Percentiles rank a stretch among this genome's conserved stretches.
Conservation (phyloP, 2,329 filamentous ascomycete genomes). For the Verticillium isaacii region DNA sequence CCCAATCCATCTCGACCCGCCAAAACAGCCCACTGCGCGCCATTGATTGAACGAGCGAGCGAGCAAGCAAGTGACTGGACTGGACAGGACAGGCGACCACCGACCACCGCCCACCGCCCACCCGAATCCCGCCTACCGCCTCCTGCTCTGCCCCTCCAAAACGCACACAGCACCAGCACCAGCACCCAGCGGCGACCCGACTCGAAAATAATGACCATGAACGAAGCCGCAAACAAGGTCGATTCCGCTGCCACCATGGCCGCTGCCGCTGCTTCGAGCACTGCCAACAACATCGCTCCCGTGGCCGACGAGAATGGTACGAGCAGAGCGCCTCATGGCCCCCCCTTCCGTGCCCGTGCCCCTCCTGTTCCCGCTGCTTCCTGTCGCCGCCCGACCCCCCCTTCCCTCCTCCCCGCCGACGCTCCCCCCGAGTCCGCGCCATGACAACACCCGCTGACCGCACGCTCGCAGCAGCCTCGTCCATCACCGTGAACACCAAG, state of each 20-base stretch:
- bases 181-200: constrained; percentile 9
- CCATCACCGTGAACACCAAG: constrained; percentile 47
- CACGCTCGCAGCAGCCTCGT: constrained; percentile 30
- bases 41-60: background rate
- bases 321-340: constrained; percentile 20
- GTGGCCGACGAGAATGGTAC: constrained; percentile 33
- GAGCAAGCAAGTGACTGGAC: background rate
- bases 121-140: background rate
- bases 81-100: background rate
- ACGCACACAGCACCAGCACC: background rate
- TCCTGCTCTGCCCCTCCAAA: background rate
- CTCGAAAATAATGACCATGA: constrained; percentile 30
- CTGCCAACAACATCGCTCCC: constrained; percentile 18
- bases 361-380: constrained; percentile 5
- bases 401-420: constrained; percentile 13
- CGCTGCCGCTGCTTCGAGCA: constrained; percentile 24
- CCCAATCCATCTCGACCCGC: background rate
- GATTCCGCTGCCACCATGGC: constrained; percentile 32
- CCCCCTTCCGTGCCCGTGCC: constrained; percentile 24
- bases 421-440: constrained; percentile 25
- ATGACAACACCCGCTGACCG: constrained; percentile 1
- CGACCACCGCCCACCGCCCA: background rate
- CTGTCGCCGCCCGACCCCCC: background rate
- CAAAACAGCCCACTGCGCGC: background rate
- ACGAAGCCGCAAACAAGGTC: constrained; percentile 31